Conservation (phyloP, 1,284 basidiomycete genomes). For the Farysia itapuensis region DNA sequence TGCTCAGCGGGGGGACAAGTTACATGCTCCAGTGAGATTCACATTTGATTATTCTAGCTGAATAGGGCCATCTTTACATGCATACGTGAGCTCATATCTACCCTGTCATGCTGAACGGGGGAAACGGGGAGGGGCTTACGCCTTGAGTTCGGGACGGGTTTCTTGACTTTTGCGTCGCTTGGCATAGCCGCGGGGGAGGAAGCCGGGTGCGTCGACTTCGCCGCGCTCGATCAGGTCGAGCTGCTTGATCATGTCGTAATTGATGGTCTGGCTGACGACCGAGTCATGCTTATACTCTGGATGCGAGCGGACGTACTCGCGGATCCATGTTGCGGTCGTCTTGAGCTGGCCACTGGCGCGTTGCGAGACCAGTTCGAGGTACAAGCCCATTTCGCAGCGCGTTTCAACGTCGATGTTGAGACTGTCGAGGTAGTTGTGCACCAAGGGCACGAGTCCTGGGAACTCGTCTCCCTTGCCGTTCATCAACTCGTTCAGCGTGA, state of each 20-base stretch:
- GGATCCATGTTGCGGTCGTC: constrained; percentile 90
- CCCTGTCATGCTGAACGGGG: no score
- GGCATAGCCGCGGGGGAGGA: constrained; percentile 54
- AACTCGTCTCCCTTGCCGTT: constrained; percentile 79
- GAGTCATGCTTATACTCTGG: constrained; percentile 89
- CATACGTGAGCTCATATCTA: no score
- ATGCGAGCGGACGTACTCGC: constrained; percentile 85
- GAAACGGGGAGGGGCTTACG: no score
- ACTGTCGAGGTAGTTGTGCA: constrained; percentile 83
- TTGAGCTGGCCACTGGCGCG: constrained; percentile 86
- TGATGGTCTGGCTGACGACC: constrained; percentile 84
- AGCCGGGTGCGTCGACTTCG: constrained; percentile 47
- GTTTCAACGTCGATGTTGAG: constrained; percentile 75
- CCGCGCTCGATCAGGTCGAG: constrained; percentile 76
- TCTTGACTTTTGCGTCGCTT: constrained; percentile 26
- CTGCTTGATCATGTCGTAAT: constrained; percentile 87
- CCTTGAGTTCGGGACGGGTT: constrained; percentile 25
- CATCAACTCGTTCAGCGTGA: constrained; percentile 89
- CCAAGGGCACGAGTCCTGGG: constrained; percentile 82
- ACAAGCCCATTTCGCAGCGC: constrained; percentile 68
- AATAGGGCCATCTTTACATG: no score
- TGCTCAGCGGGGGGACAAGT: no score
- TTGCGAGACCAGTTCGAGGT: constrained; percentile 59
- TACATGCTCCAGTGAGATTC: no score
- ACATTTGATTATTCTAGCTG: no score